Conservation (phyloP, 176 grass and related monocot species). For the Phyllostachys edulis region DNA sequence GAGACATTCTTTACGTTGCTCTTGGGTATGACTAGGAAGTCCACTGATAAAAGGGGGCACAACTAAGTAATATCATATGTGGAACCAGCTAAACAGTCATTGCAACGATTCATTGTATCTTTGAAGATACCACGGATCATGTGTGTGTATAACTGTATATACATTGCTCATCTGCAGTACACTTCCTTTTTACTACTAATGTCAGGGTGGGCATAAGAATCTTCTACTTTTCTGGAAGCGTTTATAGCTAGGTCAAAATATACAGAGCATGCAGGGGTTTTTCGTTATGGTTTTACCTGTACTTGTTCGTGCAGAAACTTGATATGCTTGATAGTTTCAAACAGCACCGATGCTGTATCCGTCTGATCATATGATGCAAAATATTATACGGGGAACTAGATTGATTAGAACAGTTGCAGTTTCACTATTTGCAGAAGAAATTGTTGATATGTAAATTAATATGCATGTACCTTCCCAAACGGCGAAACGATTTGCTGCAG, state of each 20-base stretch:
- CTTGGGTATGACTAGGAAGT: constrained; percentile 56
- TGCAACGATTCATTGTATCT: constrained; percentile 45
- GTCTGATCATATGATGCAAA: constrained; percentile 50
- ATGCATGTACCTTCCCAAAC: constrained; percentile 74
- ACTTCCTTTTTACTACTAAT: constrained; percentile 42
- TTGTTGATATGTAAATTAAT: background rate
- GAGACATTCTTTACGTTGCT: constrained; percentile 49
- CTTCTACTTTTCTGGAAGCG: constrained; percentile 24
- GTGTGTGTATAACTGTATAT: background rate
- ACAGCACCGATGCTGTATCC: constrained; percentile 86
- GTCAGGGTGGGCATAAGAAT: constrained; percentile 28
- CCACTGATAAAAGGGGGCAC: constrained; percentile 35
- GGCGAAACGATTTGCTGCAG: constrained; percentile 91
- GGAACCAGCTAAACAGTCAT: constrained; percentile 56
- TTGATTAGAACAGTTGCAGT: background rate
- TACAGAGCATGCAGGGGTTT: background rate
- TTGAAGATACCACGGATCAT: constrained; percentile 25
- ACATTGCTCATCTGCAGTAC: constrained; percentile 12
- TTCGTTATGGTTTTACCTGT: constrained; percentile 47
- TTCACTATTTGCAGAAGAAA: background rate
- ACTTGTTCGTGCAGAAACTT: constrained; percentile 93
- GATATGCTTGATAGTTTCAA: constrained; percentile 87
- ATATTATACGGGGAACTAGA: background rate
- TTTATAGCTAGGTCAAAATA: constrained; percentile 48
- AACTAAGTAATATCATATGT: constrained; percentile 50